Evolutionary conservation across 176 grass and related monocot species (phyloP), one percentile per base, ranked within the genome.

Genomic region (Cymbopogon citratus): DNA sequence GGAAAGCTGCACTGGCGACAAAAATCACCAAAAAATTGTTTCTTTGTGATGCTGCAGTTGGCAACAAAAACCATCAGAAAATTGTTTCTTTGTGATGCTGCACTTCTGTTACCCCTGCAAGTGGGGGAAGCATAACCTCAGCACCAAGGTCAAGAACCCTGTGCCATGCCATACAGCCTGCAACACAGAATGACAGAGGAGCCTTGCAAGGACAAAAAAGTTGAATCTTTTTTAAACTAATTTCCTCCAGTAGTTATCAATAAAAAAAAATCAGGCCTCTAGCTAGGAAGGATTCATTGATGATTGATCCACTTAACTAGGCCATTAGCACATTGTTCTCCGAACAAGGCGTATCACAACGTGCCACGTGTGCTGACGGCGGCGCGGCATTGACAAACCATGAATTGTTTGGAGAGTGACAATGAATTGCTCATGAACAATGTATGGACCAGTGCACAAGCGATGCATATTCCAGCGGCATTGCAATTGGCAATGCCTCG

Each of bases 401-500:
- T 81, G 79, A 39, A 61, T 59, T 35, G 38, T 54, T 35, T 15
- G 63, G 64, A 75, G 21, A 72, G 64, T 29, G 66, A 25, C n/a
- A n/a, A n/a, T n/a, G 57, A 44, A 57, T 68, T 39, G 78, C 10
- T 29, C 16, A 44, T 77, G 56, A 41, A 28, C 27, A 65, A 81
- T 34, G 72, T 7, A n/a, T 56, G 56, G 25, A 39, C 61, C 16
- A 12, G 10, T 3, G 36, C 36, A 60, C 63, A 88, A 81, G 85
- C 59, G 46, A 85, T 73, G 79, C 57, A 81, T 86, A 94, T 97
- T 85, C 88, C 28, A 73, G 36, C 15, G 35, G 33, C 56, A 12
- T 25, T 60, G n/a, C 79, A 83, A 80, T 60, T 82, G 73, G 79
- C 73, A 44, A 86, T 38, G 10, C 34, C 43, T 71, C 24, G 76